A percentile compares a stretch with the other conserved stretches of the same genome.
These are phyloP conservation scores for Hymenoscyphus occultus DNA, from an alignment of 2,329 filamentous ascomycete genomes.

Conservation along the genomic window DNA sequence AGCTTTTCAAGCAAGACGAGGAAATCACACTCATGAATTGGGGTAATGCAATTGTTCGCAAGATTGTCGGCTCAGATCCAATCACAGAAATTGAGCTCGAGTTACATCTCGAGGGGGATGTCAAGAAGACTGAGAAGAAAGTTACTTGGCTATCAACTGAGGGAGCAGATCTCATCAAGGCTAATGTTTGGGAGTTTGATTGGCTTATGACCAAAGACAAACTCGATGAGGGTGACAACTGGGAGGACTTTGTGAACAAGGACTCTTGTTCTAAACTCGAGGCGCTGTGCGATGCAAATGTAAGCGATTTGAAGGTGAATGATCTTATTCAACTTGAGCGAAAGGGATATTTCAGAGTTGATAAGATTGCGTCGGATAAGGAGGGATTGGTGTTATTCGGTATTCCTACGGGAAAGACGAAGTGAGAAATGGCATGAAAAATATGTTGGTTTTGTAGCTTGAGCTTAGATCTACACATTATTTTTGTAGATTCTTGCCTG, in stretches of 20 bases:
- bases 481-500: constrained; percentile 6
- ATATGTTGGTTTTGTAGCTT: constrained; percentile 1
- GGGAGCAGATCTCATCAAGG: constrained; percentile 71
- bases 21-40: constrained; percentile 96
- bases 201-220: constrained; percentile 95
- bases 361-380: constrained; percentile 58
- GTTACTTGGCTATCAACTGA: constrained; percentile 85
- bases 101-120: constrained; percentile 87
- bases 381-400: constrained; percentile 63
- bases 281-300: constrained; percentile 77
- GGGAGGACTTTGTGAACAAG: constrained; percentile 77
- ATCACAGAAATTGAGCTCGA: constrained; percentile 75
- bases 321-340: constrained; percentile 96
- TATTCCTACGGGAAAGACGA: constrained; percentile 65
- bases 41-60: constrained; percentile 82
- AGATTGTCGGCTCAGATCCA: constrained; percentile 55
- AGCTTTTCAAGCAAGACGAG: constrained; percentile 76
- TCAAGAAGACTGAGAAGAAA: constrained; percentile 96
- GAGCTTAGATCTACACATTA: background rate
- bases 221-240: constrained; percentile 79
- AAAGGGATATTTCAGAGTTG: constrained; percentile 87
- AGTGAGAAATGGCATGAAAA: constrained; percentile 20
- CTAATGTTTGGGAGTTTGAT: constrained; percentile 92
- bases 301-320: constrained; percentile 73
- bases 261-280: constrained; percentile 72